A percentile compares a stretch with the other conserved stretches of the same genome.
Evolutionary conservation across 2,329 filamentous ascomycete genomes (phyloP).

Genomic region (Ophiocordyceps camponoti-leonardi): DNA sequence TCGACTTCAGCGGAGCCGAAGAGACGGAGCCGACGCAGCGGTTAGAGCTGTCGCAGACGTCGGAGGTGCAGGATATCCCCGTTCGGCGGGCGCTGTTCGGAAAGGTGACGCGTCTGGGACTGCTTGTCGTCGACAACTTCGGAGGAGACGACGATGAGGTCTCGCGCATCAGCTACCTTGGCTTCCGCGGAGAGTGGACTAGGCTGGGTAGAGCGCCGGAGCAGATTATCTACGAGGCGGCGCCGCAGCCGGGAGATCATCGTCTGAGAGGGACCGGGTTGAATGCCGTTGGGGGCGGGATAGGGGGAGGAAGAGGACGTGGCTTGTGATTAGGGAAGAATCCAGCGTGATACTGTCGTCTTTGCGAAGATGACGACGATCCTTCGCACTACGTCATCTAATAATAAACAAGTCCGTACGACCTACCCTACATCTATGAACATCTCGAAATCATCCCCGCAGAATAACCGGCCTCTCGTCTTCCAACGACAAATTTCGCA

Average conservation of each 20-base stretch:
- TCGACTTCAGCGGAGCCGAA: constrained; percentile 67
- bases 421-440: constrained; percentile 2
- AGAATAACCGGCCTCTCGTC: constrained; percentile 4
- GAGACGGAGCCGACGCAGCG: constrained; percentile 56
- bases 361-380: background rate
- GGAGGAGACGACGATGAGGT: constrained; percentile 67
- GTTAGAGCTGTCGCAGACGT: constrained; percentile 60
- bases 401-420: background rate
- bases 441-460: background rate
- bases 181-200: constrained; percentile 92
- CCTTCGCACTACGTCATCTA: too few species aligned
- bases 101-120: constrained; percentile 59
- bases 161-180: constrained; percentile 65
- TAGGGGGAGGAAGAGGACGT: constrained; percentile 26
- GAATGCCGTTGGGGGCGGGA: constrained; percentile 36
- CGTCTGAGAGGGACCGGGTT: constrained; percentile 39
- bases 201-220: constrained; percentile 53
- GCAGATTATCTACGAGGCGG: constrained; percentile 84
- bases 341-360: background rate
- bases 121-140: constrained; percentile 92
- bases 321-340: constrained; percentile 6
- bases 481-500: constrained; percentile 5
- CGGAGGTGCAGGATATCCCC: constrained; percentile 71
- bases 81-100: constrained; percentile 82
- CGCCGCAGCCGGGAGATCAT: constrained; percentile 82